Conservation (phyloP, 169 alveolate genomes). For the Plasmodium gaboni region DNA sequence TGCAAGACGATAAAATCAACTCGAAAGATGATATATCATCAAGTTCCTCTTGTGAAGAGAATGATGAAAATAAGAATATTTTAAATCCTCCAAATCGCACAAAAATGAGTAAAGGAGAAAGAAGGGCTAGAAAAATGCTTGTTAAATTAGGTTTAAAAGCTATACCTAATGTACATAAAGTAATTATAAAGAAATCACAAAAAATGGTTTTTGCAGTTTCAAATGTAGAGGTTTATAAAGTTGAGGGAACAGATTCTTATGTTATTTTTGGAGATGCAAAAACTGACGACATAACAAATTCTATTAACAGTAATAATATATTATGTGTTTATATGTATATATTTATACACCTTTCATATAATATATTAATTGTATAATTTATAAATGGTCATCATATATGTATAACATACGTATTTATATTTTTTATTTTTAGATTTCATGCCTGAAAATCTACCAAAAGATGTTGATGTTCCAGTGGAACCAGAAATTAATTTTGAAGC, state of each 20-base stretch:
- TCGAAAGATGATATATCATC: constrained; percentile 69
- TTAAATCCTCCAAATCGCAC: constrained; percentile 76
- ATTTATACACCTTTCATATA: no score
- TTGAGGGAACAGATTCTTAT: constrained; percentile 94
- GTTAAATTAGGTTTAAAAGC: constrained; percentile 94
- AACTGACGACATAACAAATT: constrained; percentile 91
- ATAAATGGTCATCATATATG: no score
- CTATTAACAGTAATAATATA: constrained; percentile 76
- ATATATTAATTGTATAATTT: no score
- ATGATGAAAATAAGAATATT: constrained; percentile 63
- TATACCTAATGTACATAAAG: constrained; percentile 93
- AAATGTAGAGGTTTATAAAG: constrained; percentile 95
- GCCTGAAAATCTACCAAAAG: constrained; percentile 24
- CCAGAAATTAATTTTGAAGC: constrained; percentile 73
- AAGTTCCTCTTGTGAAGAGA: constrained; percentile 73
- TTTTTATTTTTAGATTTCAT: constrained; percentile 20
- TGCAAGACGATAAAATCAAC: constrained; percentile 66
- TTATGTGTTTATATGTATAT: no score
- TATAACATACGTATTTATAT: background rate
- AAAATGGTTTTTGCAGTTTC: constrained; percentile 93
- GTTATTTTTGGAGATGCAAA: constrained; percentile 97
- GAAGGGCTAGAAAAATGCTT: constrained; percentile 95
- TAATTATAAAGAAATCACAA: constrained; percentile 93
- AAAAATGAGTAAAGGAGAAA: constrained; percentile 93
- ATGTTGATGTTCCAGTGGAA: constrained; percentile 57